Conservation (phyloP, 371 early-diverging fungal species). For the Haplosporangium sp. region DNA sequence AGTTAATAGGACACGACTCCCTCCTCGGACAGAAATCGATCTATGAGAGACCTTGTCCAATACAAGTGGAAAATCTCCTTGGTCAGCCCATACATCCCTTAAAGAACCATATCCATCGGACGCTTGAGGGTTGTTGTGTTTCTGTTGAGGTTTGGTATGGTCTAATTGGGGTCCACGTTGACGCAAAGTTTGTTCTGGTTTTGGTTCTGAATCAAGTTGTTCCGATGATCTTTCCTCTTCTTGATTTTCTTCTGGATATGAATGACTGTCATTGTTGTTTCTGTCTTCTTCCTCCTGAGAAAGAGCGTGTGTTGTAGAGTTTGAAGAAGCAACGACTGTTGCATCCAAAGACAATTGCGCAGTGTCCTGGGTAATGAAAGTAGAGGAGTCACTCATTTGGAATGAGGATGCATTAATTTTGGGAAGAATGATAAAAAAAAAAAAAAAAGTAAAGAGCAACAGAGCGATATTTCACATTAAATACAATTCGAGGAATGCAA, state of each 20-base stretch:
- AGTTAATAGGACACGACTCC: slow-evolving; percentile 13
- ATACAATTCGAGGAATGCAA: no score
- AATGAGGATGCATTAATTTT: background rate
- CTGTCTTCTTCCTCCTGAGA: background rate
- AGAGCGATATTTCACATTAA: no score
- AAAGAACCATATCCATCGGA: background rate
- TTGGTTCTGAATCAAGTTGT: no score
- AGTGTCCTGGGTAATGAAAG: background rate
- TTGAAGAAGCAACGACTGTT: background rate
- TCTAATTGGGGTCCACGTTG: background rate
- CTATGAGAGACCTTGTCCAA: slow-evolving; percentile 18
- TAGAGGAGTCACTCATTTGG: background rate
- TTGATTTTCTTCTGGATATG: no score
- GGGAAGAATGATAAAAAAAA: background rate
- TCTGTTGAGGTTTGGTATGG: background rate
- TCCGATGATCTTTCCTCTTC: no score
- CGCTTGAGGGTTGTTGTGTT: background rate
- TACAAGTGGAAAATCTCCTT: slow-evolving; percentile 30
- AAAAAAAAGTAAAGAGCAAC: background rate
- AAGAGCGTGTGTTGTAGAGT: background rate
- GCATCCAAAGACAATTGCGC: background rate
- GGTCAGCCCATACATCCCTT: slow-evolving; percentile 41
- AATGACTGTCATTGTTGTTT: no score
- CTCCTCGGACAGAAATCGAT: slow-evolving; percentile 26
- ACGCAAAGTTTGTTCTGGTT: background rate